Percentiles rank a stretch among this genome's conserved stretches.
Conservation (phyloP, 75 land plant species). For the Selaginella moellendorffii region DNA sequence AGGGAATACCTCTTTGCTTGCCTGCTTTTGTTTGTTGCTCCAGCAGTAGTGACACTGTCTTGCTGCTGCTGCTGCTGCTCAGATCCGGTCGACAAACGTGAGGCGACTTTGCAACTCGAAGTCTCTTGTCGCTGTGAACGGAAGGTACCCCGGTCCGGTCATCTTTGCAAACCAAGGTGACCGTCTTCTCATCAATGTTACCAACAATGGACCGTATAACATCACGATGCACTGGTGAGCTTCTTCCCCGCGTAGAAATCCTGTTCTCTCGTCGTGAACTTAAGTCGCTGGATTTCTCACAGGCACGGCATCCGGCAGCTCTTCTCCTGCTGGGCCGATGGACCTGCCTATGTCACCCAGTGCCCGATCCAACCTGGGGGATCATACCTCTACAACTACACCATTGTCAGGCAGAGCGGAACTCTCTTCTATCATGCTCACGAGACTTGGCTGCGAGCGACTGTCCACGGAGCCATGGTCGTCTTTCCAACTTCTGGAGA, state of each 20-base stretch:
- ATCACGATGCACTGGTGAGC: slow-evolving; percentile 46
- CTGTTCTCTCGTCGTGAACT: too few relatives aligned
- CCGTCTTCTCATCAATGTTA: slow-evolving; percentile 39
- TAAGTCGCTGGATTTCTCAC: slow-evolving; percentile 33
- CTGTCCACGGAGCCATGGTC: slow-evolving; percentile 69
- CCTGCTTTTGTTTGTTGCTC: not conserved
- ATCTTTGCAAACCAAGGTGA: slow-evolving; percentile 42
- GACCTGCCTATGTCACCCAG: slow-evolving; percentile 52
- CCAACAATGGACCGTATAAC: slow-evolving; percentile 46
- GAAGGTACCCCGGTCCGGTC: slow-evolving; percentile 46
- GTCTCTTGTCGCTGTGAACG: slow-evolving; percentile 40
- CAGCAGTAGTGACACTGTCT: too few relatives aligned
- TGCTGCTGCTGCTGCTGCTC: too few relatives aligned
- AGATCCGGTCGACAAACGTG: slow-evolving; percentile 30
- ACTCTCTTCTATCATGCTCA: slow-evolving; percentile 85
- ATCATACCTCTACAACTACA: slow-evolving; percentile 40
- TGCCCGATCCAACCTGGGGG: slow-evolving; percentile 64
- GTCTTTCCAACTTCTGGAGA: slow-evolving; percentile 30
- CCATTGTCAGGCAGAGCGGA: slow-evolving; percentile 43
- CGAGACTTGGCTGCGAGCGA: slow-evolving; percentile 41
- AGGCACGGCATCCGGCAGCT: slow-evolving; percentile 74
- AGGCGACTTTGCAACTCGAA: slow-evolving; percentile 35
- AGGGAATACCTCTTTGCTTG: too few relatives aligned
- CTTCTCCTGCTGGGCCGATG: slow-evolving; percentile 61
- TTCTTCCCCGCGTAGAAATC: too few relatives aligned